These are phyloP conservation scores for Cyberlindnera mississippiensis DNA, from an alignment of 805 yeast species.

Conservation along the genomic window DNA sequence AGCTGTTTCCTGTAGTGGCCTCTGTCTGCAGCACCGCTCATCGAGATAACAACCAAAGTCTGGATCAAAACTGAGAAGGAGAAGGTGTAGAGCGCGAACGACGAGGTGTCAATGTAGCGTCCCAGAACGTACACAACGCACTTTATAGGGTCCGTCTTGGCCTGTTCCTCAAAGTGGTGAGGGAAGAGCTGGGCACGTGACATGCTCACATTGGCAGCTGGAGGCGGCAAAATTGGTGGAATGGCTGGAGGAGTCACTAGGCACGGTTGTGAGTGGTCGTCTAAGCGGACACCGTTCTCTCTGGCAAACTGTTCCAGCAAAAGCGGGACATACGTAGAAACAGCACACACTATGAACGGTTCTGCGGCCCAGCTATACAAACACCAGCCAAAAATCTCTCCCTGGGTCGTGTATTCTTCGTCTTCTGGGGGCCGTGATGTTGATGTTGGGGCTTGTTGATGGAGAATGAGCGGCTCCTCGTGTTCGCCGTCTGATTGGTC, in stretches of 20 bases:
- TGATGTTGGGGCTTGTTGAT: too few relatives aligned
- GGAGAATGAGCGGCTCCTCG: too few relatives aligned
- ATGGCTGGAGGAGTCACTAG: constrained; percentile 32
- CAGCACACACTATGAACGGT: constrained; percentile 75
- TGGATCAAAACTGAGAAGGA: constrained; percentile 71
- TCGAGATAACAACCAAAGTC: constrained; percentile 62
- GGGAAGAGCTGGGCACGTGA: constrained; percentile 1
- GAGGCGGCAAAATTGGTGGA: constrained; percentile 12
- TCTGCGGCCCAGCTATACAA: constrained; percentile 72
- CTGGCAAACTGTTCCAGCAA: constrained; percentile 69
- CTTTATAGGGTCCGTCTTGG: constrained; percentile 14
- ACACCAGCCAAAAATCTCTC: constrained; percentile 63
- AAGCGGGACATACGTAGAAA: constrained; percentile 74
- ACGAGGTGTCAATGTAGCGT: constrained; percentile 61
- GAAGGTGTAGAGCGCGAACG: constrained; percentile 70
- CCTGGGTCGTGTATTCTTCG: constrained; percentile 31
- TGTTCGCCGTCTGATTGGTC: too few relatives aligned
- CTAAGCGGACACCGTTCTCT: constrained; percentile 59
- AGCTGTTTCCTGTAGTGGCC: constrained; percentile 56
- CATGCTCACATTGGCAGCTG: constrained; percentile 1
- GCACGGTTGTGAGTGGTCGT: constrained; percentile 60
- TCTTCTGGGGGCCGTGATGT: not conserved
- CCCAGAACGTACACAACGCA: constrained; percentile 49
- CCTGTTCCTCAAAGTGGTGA: constrained; percentile 1
- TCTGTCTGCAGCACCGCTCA: constrained; percentile 69